phyloP scores from a whole-genome alignment of 1,284 basidiomycete species.

The Ganoderma lingzhi region DNA sequence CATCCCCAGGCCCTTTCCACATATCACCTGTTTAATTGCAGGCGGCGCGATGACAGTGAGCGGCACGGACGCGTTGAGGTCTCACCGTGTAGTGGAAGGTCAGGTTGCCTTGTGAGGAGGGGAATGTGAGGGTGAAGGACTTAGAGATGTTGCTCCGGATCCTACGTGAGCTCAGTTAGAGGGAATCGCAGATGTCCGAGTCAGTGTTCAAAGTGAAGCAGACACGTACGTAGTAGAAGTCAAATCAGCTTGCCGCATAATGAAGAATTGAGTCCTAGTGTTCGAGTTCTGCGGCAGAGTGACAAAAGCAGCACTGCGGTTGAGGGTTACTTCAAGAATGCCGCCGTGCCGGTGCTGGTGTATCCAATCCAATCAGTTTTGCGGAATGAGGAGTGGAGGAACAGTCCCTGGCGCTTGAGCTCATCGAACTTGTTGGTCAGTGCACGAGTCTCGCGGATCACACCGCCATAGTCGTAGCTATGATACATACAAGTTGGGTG shows the following conservation, averaged over 20 bases:
- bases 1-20: constrained; percentile 73
- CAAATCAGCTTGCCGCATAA: constrained; percentile 72
- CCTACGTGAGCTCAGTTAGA: constrained; percentile 42
- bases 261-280: constrained; percentile 69
- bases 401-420: constrained; percentile 77
- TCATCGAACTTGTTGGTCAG: constrained; percentile 76
- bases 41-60: constrained; percentile 68
- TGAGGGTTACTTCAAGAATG: constrained; percentile 50
- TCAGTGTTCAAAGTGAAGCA: neutral
- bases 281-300: constrained; percentile 76
- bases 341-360: constrained; percentile 56
- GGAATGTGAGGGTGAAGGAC: constrained; percentile 65
- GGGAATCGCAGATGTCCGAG: neutral
- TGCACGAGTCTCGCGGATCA: constrained; percentile 75
- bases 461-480: constrained; percentile 71
- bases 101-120: constrained; percentile 57
- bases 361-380: constrained; percentile 80
- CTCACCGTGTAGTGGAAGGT: constrained; percentile 61
- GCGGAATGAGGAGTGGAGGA: constrained; percentile 79
- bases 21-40: constrained; percentile 60
- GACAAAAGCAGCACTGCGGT: constrained; percentile 57
- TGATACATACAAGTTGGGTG: too few species aligned
- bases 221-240: constrained; percentile 66
- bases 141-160: constrained; percentile 49
- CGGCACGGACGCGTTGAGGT: constrained; percentile 70